A percentile compares a stretch with the other conserved stretches of the same genome.
phyloP scores from a whole-genome alignment of 371 early-diverging fungal species.

The Mortierella sp. region DNA sequence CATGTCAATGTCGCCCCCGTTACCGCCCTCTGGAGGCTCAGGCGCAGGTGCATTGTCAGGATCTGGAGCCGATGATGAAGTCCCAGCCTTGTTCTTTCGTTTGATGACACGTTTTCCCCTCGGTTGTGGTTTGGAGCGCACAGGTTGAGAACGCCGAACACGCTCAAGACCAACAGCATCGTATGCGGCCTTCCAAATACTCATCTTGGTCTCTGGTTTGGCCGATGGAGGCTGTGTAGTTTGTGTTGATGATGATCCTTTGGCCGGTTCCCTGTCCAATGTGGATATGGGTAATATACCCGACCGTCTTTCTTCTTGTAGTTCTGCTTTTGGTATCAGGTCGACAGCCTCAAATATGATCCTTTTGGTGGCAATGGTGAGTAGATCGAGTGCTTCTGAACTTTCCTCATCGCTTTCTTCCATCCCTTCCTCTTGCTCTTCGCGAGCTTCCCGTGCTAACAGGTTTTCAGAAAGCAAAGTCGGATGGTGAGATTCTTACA shows the following conservation, averaged over 20 bases:
- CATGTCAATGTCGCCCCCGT: too few relatives aligned
- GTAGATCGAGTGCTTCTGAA: slow-evolving; percentile 25
- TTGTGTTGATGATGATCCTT: background rate
- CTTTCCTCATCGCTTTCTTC: slow-evolving; percentile 37
- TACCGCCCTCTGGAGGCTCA: too few relatives aligned
- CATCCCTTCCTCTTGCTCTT: slow-evolving; percentile 20
- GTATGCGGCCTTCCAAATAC: slow-evolving; percentile 14
- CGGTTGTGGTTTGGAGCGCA: too few relatives aligned
- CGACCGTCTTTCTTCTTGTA: background rate
- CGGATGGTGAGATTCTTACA: background rate
- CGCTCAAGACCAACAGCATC: slow-evolving; percentile 14
- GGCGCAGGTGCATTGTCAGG: too few relatives aligned
- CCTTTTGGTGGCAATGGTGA: slow-evolving; percentile 24
- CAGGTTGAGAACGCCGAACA: background rate
- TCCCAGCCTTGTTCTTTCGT: too few relatives aligned
- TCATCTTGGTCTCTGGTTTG: background rate
- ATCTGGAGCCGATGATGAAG: too few relatives aligned
- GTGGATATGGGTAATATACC: background rate
- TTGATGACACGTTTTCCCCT: too few relatives aligned
- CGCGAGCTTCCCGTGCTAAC: slow-evolving; percentile 6
- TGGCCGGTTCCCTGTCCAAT: background rate
- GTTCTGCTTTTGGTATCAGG: slow-evolving; percentile 4
- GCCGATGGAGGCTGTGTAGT: too few relatives aligned
- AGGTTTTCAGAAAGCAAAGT: too few relatives aligned
- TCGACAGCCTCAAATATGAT: slow-evolving; percentile 41